These are phyloP conservation scores for Aspergillus terreus DNA, from an alignment of 2,329 filamentous ascomycete species.

Conservation along the genomic window DNA sequence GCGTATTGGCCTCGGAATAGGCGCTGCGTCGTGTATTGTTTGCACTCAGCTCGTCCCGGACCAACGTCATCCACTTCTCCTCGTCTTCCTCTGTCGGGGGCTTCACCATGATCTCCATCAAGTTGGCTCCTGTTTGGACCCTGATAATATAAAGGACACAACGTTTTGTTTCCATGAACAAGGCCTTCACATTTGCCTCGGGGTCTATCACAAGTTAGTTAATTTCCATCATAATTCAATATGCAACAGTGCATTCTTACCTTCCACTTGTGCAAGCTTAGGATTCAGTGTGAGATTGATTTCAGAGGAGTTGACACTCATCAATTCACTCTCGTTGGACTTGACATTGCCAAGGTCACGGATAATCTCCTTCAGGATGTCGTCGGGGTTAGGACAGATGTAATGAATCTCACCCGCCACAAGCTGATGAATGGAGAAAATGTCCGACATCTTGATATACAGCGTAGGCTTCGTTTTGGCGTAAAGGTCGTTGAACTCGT, in stretches of 20 bases:
- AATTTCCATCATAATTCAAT: conserved; percentile 10
- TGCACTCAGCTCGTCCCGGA: conserved; percentile 76
- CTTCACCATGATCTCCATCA: conserved; percentile 94
- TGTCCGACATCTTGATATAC: conserved; percentile 98
- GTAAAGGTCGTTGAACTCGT: conserved; percentile 97
- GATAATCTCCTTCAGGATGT: conserved; percentile 85
- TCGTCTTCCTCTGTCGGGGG: conserved; percentile 85
- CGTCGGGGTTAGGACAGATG: conserved; percentile 77
- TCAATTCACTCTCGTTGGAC: conserved; percentile 91
- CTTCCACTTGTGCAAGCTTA: conserved; percentile 80
- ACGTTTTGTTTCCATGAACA: conserved; percentile 98
- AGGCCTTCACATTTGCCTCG: conserved; percentile 82
- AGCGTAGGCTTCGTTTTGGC: conserved; percentile 93
- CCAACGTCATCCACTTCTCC: conserved; percentile 75
- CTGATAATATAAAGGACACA: conserved; percentile 97
- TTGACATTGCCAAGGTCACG: conserved; percentile 94
- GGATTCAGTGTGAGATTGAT: conserved; percentile 88
- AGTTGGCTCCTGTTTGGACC: conserved; percentile 82
- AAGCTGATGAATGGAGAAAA: conserved; percentile 91
- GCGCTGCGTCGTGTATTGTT: conserved; percentile 69
- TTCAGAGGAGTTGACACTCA: conserved; percentile 78
- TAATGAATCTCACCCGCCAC: conserved; percentile 72
- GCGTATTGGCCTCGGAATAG: conserved; percentile 79
- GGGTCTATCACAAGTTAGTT: conserved; percentile 57
- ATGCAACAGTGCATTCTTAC: conserved; percentile 32